Evolutionary conservation across 768 basidiomycete species (phyloP).

Genomic region (Hygrophoropsis aurantiaca): DNA sequence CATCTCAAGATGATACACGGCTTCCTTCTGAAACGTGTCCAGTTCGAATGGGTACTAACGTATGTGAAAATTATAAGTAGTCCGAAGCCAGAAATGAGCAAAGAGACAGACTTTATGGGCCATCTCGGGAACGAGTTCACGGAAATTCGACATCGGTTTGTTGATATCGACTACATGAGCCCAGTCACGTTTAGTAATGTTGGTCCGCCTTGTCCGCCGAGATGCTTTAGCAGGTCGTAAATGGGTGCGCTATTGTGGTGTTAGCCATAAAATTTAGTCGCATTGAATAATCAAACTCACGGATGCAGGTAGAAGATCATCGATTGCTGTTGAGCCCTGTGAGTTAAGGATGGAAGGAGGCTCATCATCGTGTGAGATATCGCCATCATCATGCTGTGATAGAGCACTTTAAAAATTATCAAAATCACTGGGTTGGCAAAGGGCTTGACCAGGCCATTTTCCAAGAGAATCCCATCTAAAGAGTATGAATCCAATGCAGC

Average conservation of each 20-base stretch:
- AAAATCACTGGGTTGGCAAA: slow-evolving; percentile 5
- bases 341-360: slow-evolving; percentile 15
- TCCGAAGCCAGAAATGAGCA: not conserved
- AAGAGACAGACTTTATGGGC: slow-evolving; percentile 71
- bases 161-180: slow-evolving; percentile 96
- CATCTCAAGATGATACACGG: slow-evolving; percentile 95
- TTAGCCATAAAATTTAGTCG: not conserved
- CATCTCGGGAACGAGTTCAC: slow-evolving; percentile 93
- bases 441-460: slow-evolving; percentile 14
- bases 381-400: slow-evolving; percentile 18
- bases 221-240: slow-evolving; percentile 51
- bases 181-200: slow-evolving; percentile 87
- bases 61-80: slow-evolving; percentile 1
- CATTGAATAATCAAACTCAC: slow-evolving; percentile 24
- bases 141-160: slow-evolving; percentile 84
- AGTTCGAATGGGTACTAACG: slow-evolving; percentile 95
- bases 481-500: slow-evolving; percentile 22
- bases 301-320: slow-evolving; percentile 72
- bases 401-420: slow-evolving; percentile 23
- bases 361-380: slow-evolving; percentile 18
- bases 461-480: slow-evolving; percentile 4
- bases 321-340: slow-evolving; percentile 53
- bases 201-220: slow-evolving; percentile 41
- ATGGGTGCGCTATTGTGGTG: slow-evolving; percentile 47
- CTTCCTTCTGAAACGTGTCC: slow-evolving; percentile 98